Evolutionary conservation across 75 land plant species (phyloP), one percentile per base, ranked within the genome.

Genomic region (Isoetes taiwanensis): DNA sequence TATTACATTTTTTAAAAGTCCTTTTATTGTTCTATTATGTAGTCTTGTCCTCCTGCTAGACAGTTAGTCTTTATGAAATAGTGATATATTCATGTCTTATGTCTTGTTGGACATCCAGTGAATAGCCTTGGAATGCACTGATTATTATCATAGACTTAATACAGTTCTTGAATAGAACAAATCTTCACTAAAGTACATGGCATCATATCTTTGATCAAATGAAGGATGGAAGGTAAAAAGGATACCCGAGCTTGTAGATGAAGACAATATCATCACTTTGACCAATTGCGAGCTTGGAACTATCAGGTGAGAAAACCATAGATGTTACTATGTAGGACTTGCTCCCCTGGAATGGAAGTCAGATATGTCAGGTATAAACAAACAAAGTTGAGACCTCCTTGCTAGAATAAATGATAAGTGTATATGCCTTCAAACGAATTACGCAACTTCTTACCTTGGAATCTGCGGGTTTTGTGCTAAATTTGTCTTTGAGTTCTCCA

Each of bases 231-330:
- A n/a, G 6, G 16, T 1, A 17, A 35, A 33, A 28, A 42, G 0
- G 48, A 28, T 58, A 65, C 74, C 74, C 74, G 1, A 71, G 39
- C 41, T 71, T 71, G 48, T 71, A 71, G 1, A 71, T 59, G 41
- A 64, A 71, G 30, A 71, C 37, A 27, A 71, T 71, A 14, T 71
- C 68, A 28, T 71, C 74, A 28, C 74, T 71, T 32, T 71, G 74
- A 34, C 37, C 74, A 25, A 71, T 41, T 0, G 74, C 74, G 34
- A 71, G 74, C 58, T 59, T 65, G 0, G 74, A 64, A 63, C 74
- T 71, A 28, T 71, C 74, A 1, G 67, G 67, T 3, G 74, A 71
- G 63, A 71, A 71, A 14, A 59, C 55, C 63, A 71, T 65, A 2
- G 32, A 58, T 24, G 70, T 65, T 16, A 65, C 69, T 38, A 58